A percentile compares a stretch with the other conserved stretches of the same genome.
Conservation (phyloP, 1,284 basidiomycete species). For the Ceratobasidium sp. region DNA sequence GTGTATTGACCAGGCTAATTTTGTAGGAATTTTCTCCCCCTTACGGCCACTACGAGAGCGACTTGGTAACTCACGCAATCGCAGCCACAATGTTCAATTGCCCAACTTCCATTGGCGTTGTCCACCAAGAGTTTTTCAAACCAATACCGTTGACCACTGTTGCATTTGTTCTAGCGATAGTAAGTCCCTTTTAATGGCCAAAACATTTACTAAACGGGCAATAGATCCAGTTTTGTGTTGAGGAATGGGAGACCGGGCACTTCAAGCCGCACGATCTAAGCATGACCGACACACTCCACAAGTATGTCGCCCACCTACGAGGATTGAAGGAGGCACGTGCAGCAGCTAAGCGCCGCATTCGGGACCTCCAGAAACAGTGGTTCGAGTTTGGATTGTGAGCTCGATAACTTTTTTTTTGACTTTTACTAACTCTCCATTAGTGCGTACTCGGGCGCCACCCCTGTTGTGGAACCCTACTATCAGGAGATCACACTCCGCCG, state of each 20-base stretch:
- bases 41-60: constrained; percentile 8
- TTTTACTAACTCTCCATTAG: not conserved
- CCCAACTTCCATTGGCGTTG: not conserved
- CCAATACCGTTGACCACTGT: not conserved
- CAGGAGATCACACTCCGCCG: not conserved
- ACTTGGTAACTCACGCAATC: not conserved
- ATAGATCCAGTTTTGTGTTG: constrained; percentile 7
- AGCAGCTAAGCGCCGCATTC: not conserved
- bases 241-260: not conserved
- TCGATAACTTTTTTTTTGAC: not conserved
- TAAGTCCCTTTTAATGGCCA: not conserved
- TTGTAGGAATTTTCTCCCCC: not conserved
- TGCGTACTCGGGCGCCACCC: not conserved
- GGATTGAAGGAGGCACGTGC: constrained; percentile 6
- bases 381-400: constrained; percentile 4
- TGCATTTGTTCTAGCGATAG: constrained; percentile 10
- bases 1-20: not conserved
- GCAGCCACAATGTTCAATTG: not conserved
- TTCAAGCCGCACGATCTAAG: not conserved
- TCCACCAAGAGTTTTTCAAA: not conserved
- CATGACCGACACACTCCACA: not conserved
- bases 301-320: constrained; percentile 2
- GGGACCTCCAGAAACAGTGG: not conserved
- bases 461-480: not conserved
- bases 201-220: not conserved